These are phyloP conservation scores for Cryptosporidium canis DNA, from an alignment of 169 alveolate genomes.

Conservation along the genomic window DNA sequence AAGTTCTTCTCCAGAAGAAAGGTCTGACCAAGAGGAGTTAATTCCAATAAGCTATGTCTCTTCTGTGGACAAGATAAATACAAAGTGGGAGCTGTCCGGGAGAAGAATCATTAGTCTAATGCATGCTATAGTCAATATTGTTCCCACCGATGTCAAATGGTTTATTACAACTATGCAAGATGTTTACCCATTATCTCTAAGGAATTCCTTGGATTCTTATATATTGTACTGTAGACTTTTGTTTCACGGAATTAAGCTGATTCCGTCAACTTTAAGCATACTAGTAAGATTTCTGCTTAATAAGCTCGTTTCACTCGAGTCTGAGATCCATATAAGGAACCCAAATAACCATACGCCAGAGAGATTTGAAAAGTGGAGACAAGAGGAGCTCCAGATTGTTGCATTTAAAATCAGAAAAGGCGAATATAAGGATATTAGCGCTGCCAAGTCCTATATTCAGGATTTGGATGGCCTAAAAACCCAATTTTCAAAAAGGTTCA, in stretches of 20 bases:
- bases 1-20: neutral
- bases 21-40: neutral
- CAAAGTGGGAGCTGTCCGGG: slow-evolving; percentile 67
- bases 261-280: slow-evolving; percentile 19
- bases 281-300: slow-evolving; percentile 22
- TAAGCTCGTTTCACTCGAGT: slow-evolving; percentile 20
- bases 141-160: slow-evolving; percentile 32
- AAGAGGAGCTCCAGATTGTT: slow-evolving; percentile 48
- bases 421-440: slow-evolving; percentile 7
- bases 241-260: slow-evolving; percentile 17
- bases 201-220: slow-evolving; percentile 46
- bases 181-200: slow-evolving; percentile 20
- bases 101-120: slow-evolving; percentile 14
- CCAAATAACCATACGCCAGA: slow-evolving; percentile 42
- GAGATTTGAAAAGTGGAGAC: slow-evolving; percentile 71
- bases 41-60: slow-evolving; percentile 54
- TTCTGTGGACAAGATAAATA: slow-evolving; percentile 19
- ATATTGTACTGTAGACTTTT: slow-evolving; percentile 7
- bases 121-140: slow-evolving; percentile 9
- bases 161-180: slow-evolving; percentile 30
- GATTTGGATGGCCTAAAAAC: neutral
- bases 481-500: slow-evolving; percentile 15
- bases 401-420: slow-evolving; percentile 48
- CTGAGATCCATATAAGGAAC: slow-evolving; percentile 25
- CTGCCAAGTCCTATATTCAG: slow-evolving; percentile 33